Conservation (phyloP, 768 basidiomycete genomes). For the Dentipellis fragilis region DNA sequence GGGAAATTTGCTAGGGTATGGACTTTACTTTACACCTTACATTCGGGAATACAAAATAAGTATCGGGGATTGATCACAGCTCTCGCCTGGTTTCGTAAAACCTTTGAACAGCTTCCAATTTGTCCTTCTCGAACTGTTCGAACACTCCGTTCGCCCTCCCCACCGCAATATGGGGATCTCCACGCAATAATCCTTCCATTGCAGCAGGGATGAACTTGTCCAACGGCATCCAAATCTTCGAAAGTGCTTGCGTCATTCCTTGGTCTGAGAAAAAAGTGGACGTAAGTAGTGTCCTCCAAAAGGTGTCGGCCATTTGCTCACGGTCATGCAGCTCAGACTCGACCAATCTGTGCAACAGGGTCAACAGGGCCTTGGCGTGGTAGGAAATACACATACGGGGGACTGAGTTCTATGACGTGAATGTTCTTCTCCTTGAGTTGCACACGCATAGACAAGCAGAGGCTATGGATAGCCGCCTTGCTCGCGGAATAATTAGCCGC, state of each 20-base stretch:
- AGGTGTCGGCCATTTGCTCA: constrained; percentile 17
- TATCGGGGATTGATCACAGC: too few relatives aligned
- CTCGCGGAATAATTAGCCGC: constrained; percentile 45
- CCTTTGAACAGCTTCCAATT: constrained; percentile 15
- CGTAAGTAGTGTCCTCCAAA: background rate
- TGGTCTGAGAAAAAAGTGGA: constrained; percentile 22
- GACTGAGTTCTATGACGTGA: constrained; percentile 45
- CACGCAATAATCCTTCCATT: constrained; percentile 28
- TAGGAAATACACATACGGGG: constrained; percentile 34
- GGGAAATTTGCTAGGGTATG: too few relatives aligned
- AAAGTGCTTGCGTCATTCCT: constrained; percentile 30
- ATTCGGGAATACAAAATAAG: too few relatives aligned
- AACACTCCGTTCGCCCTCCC: constrained; percentile 13
- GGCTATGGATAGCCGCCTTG: constrained; percentile 48
- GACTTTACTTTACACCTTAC: too few relatives aligned
- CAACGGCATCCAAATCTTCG: constrained; percentile 46
- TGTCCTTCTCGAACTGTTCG: constrained; percentile 22
- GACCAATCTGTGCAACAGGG: constrained; percentile 29
- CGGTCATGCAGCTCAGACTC: constrained; percentile 57
- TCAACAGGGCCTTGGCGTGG: background rate
- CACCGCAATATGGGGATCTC: constrained; percentile 22
- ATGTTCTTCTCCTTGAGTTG: constrained; percentile 41
- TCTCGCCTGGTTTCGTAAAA: background rate
- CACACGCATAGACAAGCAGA: constrained; percentile 34
- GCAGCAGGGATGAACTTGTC: constrained; percentile 32